Evolutionary conservation across 179 eudicot genomes (phyloP).

Genomic region (Corrigiola litoralis): DNA sequence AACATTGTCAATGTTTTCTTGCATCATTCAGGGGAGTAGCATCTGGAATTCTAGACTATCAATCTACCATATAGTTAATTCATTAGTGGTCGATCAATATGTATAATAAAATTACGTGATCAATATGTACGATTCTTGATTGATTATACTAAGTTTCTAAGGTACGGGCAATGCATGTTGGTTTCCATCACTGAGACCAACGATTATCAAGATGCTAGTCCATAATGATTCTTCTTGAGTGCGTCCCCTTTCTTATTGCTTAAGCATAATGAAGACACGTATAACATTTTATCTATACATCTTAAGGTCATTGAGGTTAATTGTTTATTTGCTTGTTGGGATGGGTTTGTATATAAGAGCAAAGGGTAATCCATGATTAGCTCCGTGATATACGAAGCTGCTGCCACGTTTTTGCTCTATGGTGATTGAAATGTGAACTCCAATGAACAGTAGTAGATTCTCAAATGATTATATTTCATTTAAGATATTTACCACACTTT

Average conservation of each 20-base stretch:
- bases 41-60: no score
- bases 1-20: constrained; percentile 1
- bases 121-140: no score
- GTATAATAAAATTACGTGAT: no score
- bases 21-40: not conserved
- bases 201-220: not conserved
- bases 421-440: not conserved
- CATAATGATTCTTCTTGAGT: not conserved
- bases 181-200: not conserved
- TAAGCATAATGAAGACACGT: no score
- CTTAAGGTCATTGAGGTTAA: no score
- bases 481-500: no score
- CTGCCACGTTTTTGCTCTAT: not conserved
- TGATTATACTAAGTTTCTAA: no score
- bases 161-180: no score
- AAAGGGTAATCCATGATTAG: constrained; percentile 5
- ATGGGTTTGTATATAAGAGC: constrained; percentile 2
- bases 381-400: not conserved
- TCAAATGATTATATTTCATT: no score
- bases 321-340: not conserved
- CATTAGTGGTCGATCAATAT: no score
- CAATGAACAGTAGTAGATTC: not conserved
- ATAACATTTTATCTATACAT: no score
- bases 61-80: no score
- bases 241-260: not conserved